Evolutionary conservation across 495 filamentous ascomycete species (phyloP).

Genomic region (Neurospora sp.): DNA sequence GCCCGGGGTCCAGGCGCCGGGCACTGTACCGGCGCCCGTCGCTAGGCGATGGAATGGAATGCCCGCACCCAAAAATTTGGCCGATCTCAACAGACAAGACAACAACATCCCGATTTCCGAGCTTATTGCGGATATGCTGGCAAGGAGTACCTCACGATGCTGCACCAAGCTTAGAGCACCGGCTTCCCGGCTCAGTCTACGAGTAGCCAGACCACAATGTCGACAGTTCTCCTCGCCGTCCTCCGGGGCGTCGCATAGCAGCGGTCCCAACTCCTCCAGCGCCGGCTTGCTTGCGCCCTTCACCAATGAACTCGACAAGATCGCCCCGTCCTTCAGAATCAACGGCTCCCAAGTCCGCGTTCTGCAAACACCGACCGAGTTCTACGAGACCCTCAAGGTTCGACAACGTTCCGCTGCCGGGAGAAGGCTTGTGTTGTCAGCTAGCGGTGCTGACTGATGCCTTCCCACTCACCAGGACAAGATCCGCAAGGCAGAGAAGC

Average conservation of each 20-base stretch:
- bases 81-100: not conserved
- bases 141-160: constrained; percentile 23
- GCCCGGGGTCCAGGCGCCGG: not conserved
- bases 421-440: not conserved
- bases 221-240: constrained; percentile 34
- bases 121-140: constrained; percentile 22
- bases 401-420: constrained; percentile 1
- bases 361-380: constrained; percentile 66
- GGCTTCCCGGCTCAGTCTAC: constrained; percentile 13
- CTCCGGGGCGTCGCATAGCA: constrained; percentile 14
- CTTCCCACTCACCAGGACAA: constrained; percentile 43
- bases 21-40: not conserved
- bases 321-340: constrained; percentile 83
- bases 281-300: constrained; percentile 51
- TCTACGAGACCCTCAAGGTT: constrained; percentile 85
- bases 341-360: constrained; percentile 71
- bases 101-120: not conserved
- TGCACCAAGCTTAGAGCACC: constrained; percentile 19
- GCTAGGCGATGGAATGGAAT: not conserved
- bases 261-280: constrained; percentile 14
- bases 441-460: constrained; percentile 7
- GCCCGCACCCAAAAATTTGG: not conserved
- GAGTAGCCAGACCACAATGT: constrained; percentile 21
- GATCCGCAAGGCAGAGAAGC: constrained; percentile 64
- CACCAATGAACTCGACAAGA: constrained; percentile 71